Conservation (phyloP, 805 yeast species). For the Grigorovia jiainica region DNA sequence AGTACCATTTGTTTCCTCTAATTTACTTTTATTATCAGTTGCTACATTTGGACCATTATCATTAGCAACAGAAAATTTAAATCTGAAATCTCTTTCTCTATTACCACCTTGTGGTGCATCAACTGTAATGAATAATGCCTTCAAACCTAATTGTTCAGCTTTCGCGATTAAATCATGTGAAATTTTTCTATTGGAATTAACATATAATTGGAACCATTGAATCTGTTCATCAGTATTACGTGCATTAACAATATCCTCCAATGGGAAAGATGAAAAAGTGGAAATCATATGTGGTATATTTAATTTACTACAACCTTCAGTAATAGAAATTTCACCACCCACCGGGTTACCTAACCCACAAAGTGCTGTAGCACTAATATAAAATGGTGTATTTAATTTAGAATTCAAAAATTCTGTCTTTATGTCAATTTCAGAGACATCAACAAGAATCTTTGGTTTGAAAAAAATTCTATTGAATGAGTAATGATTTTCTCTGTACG, state of each 20-base stretch:
- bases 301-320: slow-evolving; percentile 35
- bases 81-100: slow-evolving; percentile 76
- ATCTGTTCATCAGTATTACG: slow-evolving; percentile 53
- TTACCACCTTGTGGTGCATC: slow-evolving; percentile 90
- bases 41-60: slow-evolving; percentile 30
- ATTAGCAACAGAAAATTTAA: slow-evolving; percentile 38
- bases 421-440: slow-evolving; percentile 30
- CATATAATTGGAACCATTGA: slow-evolving; percentile 86
- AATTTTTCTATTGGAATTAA: slow-evolving; percentile 64
- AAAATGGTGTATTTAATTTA: slow-evolving; percentile 37
- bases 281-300: slow-evolving; percentile 76
- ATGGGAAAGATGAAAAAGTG: slow-evolving; percentile 77
- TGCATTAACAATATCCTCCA: slow-evolving; percentile 74
- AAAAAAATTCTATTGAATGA: slow-evolving; percentile 36
- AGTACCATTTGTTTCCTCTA: slow-evolving; percentile 56
- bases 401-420: slow-evolving; percentile 42
- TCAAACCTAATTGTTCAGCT: slow-evolving; percentile 64
- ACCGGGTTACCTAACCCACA: slow-evolving; percentile 36
- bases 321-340: slow-evolving; percentile 34
- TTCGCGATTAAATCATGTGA: slow-evolving; percentile 50
- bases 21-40: slow-evolving; percentile 37
- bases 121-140: slow-evolving; percentile 78
- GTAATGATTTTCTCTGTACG: slow-evolving; percentile 36
- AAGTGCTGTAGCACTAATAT: slow-evolving; percentile 41
- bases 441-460: slow-evolving; percentile 36